Percentiles rank a stretch among this genome's conserved stretches.
phyloP scores from a whole-genome alignment of 805 yeast species.

The Yarrowia yakushimensis region DNA sequence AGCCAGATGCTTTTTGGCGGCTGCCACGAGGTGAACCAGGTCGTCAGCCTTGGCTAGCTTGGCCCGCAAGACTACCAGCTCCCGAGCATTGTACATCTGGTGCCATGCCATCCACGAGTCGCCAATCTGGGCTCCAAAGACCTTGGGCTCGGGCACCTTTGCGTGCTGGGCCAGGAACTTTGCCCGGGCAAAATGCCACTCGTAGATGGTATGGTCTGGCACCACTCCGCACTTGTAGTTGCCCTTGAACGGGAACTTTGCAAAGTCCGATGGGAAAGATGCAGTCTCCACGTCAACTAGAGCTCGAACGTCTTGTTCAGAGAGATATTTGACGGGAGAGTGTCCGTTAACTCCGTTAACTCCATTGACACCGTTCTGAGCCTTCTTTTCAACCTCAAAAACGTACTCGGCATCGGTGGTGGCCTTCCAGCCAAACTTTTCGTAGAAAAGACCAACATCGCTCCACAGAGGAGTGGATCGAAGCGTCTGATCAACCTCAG shows the following conservation, averaged over 20 bases:
- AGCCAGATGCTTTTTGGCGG: constrained; percentile 35
- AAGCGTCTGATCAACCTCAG: constrained; percentile 30
- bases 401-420: constrained; percentile 28
- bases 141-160: constrained; percentile 28
- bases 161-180: constrained; percentile 29
- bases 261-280: background rate
- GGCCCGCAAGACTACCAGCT: constrained; percentile 30
- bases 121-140: constrained; percentile 32
- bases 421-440: constrained; percentile 49
- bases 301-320: background rate
- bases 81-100: constrained; percentile 31
- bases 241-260: constrained; percentile 26
- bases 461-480: constrained; percentile 56
- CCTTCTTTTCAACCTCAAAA: background rate
- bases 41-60: constrained; percentile 25
- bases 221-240: constrained; percentile 28
- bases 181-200: constrained; percentile 31
- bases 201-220: constrained; percentile 28
- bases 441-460: constrained; percentile 67
- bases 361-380: background rate
- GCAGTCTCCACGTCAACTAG: background rate
- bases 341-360: background rate
- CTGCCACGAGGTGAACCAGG: constrained; percentile 34
- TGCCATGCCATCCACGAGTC: constrained; percentile 34
- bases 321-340: background rate